These are phyloP conservation scores for Hypoxylon sp. DNA, from an alignment of 2,329 filamentous ascomycete genomes.

Conservation along the genomic window DNA sequence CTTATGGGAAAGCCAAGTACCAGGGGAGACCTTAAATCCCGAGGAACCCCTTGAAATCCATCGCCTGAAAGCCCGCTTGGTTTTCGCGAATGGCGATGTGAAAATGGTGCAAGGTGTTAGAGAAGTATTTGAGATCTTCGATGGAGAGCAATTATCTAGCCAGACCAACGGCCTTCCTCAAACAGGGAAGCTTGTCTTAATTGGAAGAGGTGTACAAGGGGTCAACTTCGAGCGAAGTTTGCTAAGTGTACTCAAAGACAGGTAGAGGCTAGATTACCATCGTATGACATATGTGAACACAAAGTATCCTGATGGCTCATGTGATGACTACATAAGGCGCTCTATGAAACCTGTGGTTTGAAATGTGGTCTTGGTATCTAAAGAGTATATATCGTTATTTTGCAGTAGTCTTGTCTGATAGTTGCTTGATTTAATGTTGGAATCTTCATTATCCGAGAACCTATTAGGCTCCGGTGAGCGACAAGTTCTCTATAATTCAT, in stretches of 20 bases:
- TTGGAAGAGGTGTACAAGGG: slow-evolving; percentile 69
- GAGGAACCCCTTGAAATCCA: slow-evolving; percentile 80
- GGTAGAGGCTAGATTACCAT: slow-evolving; percentile 1
- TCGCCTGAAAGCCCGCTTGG: slow-evolving; percentile 85
- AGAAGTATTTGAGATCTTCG: slow-evolving; percentile 93
- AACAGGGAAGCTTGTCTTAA: slow-evolving; percentile 73
- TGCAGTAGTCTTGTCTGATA: not conserved
- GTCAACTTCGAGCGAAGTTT: slow-evolving; percentile 66
- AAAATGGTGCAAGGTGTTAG: slow-evolving; percentile 92
- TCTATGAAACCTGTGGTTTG: not conserved
- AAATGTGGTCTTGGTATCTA: not conserved
- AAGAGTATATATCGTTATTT: not conserved
- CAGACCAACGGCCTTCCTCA: slow-evolving; percentile 45
- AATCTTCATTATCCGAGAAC: too few relatives aligned
- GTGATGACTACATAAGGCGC: not conserved
- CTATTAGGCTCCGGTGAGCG: too few relatives aligned
- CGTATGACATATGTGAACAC: slow-evolving; percentile 5
- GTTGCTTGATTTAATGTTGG: too few relatives aligned
- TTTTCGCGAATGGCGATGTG: slow-evolving; percentile 72
- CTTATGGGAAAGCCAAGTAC: slow-evolving; percentile 83
- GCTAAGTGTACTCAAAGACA: slow-evolving; percentile 36
- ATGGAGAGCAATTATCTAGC: slow-evolving; percentile 59
- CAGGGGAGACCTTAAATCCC: slow-evolving; percentile 57
- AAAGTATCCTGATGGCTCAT: not conserved
- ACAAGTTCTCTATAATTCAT: too few relatives aligned